Conservation (phyloP, 306 rosid genomes). For the Adenanthera pavonina region DNA sequence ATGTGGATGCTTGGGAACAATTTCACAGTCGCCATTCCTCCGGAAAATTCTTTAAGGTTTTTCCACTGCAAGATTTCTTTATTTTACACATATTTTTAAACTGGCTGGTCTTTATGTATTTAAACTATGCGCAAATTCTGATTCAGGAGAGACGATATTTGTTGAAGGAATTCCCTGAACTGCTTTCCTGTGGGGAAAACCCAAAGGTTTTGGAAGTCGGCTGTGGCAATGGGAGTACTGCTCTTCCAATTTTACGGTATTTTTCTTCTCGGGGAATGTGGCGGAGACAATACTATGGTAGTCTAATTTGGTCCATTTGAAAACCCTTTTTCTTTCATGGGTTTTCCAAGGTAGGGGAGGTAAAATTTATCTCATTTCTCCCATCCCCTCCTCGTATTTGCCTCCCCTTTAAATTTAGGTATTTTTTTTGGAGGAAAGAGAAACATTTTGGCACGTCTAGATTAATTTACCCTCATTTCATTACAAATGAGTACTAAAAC, state of each 20-base stretch:
- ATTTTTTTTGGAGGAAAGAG: too few relatives aligned
- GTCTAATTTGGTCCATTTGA: not conserved
- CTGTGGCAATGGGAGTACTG: conserved; percentile 92
- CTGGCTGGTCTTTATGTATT: not conserved
- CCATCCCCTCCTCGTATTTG: too few relatives aligned
- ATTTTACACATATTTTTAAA: not conserved
- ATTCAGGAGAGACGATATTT: conserved; percentile 87
- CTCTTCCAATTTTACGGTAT: conserved; percentile 84
- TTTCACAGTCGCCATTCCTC: conserved; percentile 89
- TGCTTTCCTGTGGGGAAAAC: conserved; percentile 54
- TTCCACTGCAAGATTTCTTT: not conserved
- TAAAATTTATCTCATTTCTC: too few relatives aligned
- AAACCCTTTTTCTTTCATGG: not conserved
- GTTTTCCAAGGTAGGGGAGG: too few relatives aligned
- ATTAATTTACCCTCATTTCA: too few relatives aligned
- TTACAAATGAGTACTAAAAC: too few relatives aligned
- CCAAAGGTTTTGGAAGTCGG: conserved; percentile 82
- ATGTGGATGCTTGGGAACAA: conserved; percentile 73
- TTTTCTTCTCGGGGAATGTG: not conserved
- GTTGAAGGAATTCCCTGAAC: conserved; percentile 81
- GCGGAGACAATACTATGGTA: not conserved
- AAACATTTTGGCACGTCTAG: too few relatives aligned
- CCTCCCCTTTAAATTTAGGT: too few relatives aligned
- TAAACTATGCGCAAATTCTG: not conserved
- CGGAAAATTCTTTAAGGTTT: conserved; percentile 92